Evolutionary conservation across 176 grass and related monocot species (phyloP), one percentile per base, ranked within the genome.

Genomic region (Neostapfia colusana): DNA sequence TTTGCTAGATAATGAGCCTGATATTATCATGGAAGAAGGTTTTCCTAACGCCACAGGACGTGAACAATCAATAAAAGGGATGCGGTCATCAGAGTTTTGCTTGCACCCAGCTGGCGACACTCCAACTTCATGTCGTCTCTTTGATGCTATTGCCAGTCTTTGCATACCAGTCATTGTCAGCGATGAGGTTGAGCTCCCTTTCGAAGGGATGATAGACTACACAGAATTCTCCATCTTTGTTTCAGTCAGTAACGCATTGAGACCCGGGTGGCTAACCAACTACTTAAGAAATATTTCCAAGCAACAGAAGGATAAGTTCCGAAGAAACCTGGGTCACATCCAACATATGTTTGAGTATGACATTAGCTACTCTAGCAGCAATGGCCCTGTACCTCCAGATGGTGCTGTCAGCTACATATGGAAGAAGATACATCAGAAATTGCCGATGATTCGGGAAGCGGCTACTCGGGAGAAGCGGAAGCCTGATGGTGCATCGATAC

Each of bases 91-190:
- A 0, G 80, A 99, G 57, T 97, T 97, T 70, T 97, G 95, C 70
- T 54, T 97, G 74, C 86, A 91, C 65, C 94, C 94, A 50, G 82
- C 95, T 49, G 95, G 95, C 38, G 95, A 97, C 79, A 93, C 95
- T 9, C 95, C 95, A 16, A 91, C 86, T 16, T 91, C 95, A 73
- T 93, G 91, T 54, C 91, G 91, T 14, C 79, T 93, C 28, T 97
- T 97, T 57, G 94, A 97, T 50, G 90, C 88, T 20, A 55, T 97
- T 71, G 74, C 88, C 63, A 97, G 95, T 41, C 84, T 93, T 15
- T 97, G 95, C 79, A 91, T 97, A 77, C 95, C 95, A 5, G 84
- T 97, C 55, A 84, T 93, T 46, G 79, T 97, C 23, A 93, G 91
- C 11, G 91, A 93, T 87, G 80, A 82, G 21, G 87, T 97, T 27